Base-by-base conservation (phyloP, 169 alveolate genomes). In the Cryptosporidium bovis region DNA sequence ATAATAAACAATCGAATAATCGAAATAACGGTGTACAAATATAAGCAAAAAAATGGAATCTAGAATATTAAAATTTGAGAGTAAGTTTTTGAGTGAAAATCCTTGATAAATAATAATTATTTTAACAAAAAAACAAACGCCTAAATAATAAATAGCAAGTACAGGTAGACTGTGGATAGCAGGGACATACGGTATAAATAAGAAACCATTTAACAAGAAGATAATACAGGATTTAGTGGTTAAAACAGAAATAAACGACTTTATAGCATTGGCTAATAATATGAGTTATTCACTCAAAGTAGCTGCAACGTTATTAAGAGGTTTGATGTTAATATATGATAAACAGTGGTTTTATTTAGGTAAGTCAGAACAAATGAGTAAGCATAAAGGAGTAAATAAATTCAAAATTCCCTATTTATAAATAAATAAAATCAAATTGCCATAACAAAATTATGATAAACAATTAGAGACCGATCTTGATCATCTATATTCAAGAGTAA, bases 101-200 rank as follows among this genome's bases (percentile, higher is more conserved):
- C 27, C 27, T 24, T 24, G 27, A 24, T 24, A 24, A 24, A 24
- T 24, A 24, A 51, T 46, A 64, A 10, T 15, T 1, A 13, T 8
- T 4, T 65, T 65, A 8, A 65, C 24, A 34, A 33, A 18, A 34
- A 36, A 20, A 16, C 50, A 34, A 34, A 12, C 71, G 12, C 29
- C 50, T 15, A 27, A 27, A 40, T 40, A 40, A n/a, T 12, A 69
- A 48, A 31, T 13, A 69, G 83, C 83, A 15, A 69, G 40, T 53
- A 62, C 67, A 16, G 83, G 83, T 53, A 50, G 83, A 15, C 24
- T 69, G 44, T 69, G 83, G 83, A 69, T 69, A 36, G 83, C 83
- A 31, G 83, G 83, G 1, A 69, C 83, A 69, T 69, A 56, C 56
- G 83, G 83, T 15, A 51, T 69, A 27, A 69, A 34, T 53, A 69